Conservation (phyloP, 768 basidiomycete genomes). For the Cantharellus anzutake region DNA sequence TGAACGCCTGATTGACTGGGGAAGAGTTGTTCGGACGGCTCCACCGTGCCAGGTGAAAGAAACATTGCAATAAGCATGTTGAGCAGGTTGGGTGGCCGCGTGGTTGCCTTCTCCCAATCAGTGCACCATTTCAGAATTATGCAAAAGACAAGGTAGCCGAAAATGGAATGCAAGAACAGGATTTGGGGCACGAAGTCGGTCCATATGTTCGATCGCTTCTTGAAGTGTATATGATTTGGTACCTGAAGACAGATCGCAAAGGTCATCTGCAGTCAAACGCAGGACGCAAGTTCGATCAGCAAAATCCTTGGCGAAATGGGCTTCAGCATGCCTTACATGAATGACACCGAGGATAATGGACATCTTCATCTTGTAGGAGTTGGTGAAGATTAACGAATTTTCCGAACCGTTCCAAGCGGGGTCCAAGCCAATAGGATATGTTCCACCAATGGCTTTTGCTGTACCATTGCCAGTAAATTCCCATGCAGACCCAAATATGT, state of each 20-base stretch:
- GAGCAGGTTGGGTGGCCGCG: constrained; percentile 69
- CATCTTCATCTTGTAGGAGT: constrained; percentile 99
- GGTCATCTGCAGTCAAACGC: constrained; percentile 54
- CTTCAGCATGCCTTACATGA: constrained; percentile 36
- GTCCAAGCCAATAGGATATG: constrained; percentile 91
- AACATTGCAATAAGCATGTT: constrained; percentile 98
- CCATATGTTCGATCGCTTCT: constrained; percentile 68
- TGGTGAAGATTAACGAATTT: constrained; percentile 82
- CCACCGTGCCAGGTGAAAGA: constrained; percentile 66
- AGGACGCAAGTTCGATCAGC: background rate
- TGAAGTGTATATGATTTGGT: constrained; percentile 90
- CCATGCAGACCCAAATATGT: constrained; percentile 82
- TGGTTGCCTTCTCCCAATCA: constrained; percentile 62
- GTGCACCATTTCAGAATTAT: constrained; percentile 96
- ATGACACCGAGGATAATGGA: constrained; percentile 89
- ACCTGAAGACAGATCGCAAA: constrained; percentile 93
- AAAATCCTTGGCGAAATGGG: background rate
- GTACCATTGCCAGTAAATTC: constrained; percentile 31
- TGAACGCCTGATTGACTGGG: constrained; percentile 78
- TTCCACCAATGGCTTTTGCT: constrained; percentile 39
- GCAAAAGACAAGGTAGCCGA: constrained; percentile 85
- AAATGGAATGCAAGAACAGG: constrained; percentile 93
- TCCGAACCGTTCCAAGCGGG: constrained; percentile 89
- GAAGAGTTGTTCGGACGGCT: constrained; percentile 43
- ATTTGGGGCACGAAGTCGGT: constrained; percentile 95